Base-by-base conservation (phyloP, 176 grass and related monocot genomes). In the Juncus effusus region DNA sequence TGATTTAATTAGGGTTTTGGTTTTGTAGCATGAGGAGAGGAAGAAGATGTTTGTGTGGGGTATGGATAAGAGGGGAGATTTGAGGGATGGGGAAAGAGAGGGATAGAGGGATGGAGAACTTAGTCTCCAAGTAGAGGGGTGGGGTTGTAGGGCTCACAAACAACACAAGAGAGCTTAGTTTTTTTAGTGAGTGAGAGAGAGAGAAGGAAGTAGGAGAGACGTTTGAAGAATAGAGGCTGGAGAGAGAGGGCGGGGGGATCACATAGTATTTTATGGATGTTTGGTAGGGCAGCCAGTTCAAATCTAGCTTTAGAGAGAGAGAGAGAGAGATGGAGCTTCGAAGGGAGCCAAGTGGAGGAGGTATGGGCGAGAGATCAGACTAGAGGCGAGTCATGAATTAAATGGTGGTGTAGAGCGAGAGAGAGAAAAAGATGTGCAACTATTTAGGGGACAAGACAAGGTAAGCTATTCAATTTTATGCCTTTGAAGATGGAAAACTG, bases 181-280 rank as follows among this genome's bases (percentile, higher is more conserved):
- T 90, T 61, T 67, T 55, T 8, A 49, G 51, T 38, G 38, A 77
- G 75, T 70, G 86, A 76, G 49, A 60, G 37, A 7, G 70, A 58
- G 63, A 75, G 56, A 64, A 35, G 28, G 28, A 11, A 40, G 63
- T 12, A 10, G 61, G 16, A 2, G 41, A 28, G 65, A 36, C 58
- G 75, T 42, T 38, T 14, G 56, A 64, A 2, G 42, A 42, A 44
- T 12, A 51, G 69, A 44, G 52, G 65, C 67, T 73, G 36, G 69
- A 75, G 74, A 84, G 78, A 77, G 44, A 11, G 3, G 54, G 0
- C 51, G 7, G 86, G 81, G 74, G 80, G 78, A 81, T 89, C 82
- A 79, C 75, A 82, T 80, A 79, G 65, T 80, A 85, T 88, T 85
- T 94, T 84, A 82, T 90, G 83, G 74, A 54, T 69, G 72, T 82